These are phyloP conservation scores for Pestalotiopsis sp. DNA, from an alignment of 2,329 filamentous ascomycete genomes.

Conservation along the genomic window DNA sequence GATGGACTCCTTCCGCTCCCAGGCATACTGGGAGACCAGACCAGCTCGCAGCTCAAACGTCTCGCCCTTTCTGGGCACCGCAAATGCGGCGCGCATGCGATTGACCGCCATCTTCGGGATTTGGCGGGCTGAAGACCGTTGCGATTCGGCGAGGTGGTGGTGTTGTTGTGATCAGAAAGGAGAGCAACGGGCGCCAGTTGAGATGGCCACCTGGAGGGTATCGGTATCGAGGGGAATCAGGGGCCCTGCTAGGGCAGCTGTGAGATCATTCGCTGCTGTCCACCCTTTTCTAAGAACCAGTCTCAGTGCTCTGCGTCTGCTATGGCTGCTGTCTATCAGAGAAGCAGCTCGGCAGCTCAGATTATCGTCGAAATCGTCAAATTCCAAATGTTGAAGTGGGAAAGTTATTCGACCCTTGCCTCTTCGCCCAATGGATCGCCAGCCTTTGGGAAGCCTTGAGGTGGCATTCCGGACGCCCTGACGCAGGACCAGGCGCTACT, in stretches of 20 bases:
- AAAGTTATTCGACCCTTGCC: constrained; percentile 7
- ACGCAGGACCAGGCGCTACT: neutral
- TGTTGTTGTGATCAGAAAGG: constrained; percentile 14
- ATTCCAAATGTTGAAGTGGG: neutral
- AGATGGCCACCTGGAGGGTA: constrained; percentile 8
- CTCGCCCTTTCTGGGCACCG: constrained; percentile 92
- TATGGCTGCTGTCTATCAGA: neutral
- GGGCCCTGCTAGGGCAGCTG: constrained; percentile 30
- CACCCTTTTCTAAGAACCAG: neutral
- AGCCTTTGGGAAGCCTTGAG: constrained; percentile 7
- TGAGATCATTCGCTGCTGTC: constrained; percentile 20
- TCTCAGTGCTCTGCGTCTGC: neutral
- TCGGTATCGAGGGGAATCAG: constrained; percentile 16
- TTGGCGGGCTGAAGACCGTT: constrained; percentile 13
- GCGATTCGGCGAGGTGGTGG: constrained; percentile 26
- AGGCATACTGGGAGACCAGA: constrained; percentile 97
- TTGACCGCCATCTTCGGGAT: constrained; percentile 80
- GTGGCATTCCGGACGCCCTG: constrained; percentile 8
- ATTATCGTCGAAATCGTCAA: neutral
- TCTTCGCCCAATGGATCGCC: constrained; percentile 8
- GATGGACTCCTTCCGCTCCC: constrained; percentile 97
- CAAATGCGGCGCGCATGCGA: constrained; percentile 91
- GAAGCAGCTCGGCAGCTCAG: neutral
- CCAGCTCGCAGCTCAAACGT: constrained; percentile 96
- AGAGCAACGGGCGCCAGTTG: constrained; percentile 6